Evolutionary conservation across 345 rosid genomes (phyloP), one percentile per base, ranked within the genome.

Genomic region (Triadica sebifera): DNA sequence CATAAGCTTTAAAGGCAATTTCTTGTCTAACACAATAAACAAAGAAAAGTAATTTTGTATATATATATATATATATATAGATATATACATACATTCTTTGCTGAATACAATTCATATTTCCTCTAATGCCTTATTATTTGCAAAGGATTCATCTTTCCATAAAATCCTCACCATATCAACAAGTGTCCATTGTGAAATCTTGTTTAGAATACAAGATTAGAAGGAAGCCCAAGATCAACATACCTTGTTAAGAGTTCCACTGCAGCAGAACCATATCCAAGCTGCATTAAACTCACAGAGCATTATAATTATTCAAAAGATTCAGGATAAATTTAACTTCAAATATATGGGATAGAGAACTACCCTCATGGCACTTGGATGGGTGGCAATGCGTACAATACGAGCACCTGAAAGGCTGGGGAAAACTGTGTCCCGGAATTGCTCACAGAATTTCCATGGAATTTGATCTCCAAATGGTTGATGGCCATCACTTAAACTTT

Each of bases 401-500:
- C 99, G 92, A 86, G 93, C 98, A 72, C 99, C 99, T 34, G 99
- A 95, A 74, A 95, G 90, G 67, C 84, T 82, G 69, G 99, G 99
- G 75, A 95, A 95, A 65, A 76, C 93, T 22, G 87, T 74, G 62
- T 95, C 94, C 71, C 88, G 86, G 62, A 90, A 95, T 72, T 91
- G 92, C 84, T 95, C 94, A 80, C 87, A 90, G 79, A 95, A 93
- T 80, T 95, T 95, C 99, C 99, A 95, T 38, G 99, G 98, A 71
- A 95, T 91, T 78, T 93, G 98, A 83, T 95, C 99, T 71, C 99
- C 99, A 85, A 53, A 87, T 10, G 99, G 99, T 75, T 87, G 91
- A 86, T 90, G 92, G 46, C 93, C 98, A 71, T 79, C 91, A 7
- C 86, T 80, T 75, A 93, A 86, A 85, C 93, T 93, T 84, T 80